These are phyloP conservation scores for Venturiaceae sp. DNA, from an alignment of 2,329 filamentous ascomycete genomes.

Conservation along the genomic window DNA sequence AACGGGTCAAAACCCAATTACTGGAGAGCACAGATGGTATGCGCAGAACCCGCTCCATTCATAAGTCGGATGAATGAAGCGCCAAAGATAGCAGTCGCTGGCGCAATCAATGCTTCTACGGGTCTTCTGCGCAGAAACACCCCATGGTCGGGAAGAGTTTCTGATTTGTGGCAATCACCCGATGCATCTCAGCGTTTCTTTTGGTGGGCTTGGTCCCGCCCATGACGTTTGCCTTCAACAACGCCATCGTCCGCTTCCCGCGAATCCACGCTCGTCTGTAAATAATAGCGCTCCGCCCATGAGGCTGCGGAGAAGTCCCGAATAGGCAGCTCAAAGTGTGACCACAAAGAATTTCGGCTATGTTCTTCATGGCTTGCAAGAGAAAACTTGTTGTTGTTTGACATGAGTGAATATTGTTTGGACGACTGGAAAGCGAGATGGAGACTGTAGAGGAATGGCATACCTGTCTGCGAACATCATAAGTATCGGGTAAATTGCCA, in stretches of 20 bases:
- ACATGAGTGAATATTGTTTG: no score
- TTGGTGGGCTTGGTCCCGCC: neutral
- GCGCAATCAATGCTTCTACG: no score
- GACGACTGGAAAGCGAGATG: no score
- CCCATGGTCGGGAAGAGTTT: neutral
- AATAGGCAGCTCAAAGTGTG: neutral
- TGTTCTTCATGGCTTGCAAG: no score
- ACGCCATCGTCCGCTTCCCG: no score
- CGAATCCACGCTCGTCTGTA: no score
- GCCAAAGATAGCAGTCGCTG: no score
- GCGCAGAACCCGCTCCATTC: no score
- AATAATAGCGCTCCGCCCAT: no score
- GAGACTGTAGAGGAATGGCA: no score
- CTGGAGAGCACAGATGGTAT: neutral
- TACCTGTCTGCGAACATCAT: neutral
- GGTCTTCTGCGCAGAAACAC: neutral
- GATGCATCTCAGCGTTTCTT: neutral
- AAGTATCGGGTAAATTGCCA: neutral
- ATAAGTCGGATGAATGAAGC: no score
- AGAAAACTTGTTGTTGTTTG: neutral
- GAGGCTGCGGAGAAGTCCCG: neutral
- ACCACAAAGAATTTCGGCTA: neutral
- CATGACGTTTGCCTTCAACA: no score
- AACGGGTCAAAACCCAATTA: neutral
- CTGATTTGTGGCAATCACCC: neutral